Evolutionary conservation across 2,329 filamentous ascomycete species (phyloP).

Genomic region (Tolypocladium ovalisporum): DNA sequence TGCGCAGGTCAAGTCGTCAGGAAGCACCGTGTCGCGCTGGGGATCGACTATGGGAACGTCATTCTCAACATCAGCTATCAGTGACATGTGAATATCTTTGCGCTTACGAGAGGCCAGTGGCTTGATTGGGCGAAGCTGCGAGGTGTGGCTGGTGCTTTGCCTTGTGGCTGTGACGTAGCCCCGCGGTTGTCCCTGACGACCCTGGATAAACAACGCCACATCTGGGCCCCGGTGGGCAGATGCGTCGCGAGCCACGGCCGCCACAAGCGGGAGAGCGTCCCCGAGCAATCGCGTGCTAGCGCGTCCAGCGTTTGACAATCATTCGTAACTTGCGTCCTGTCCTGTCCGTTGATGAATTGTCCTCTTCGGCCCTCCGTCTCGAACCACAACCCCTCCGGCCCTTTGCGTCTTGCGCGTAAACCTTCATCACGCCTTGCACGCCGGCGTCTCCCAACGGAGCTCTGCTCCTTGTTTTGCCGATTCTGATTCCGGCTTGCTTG

Average conservation of each 20-base stretch:
- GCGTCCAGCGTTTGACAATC: neutral
- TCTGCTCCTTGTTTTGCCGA: constrained; percentile 24
- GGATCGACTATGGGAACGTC: neutral
- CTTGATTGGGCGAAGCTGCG: neutral
- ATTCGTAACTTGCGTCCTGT: neutral
- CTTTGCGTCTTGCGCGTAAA: neutral
- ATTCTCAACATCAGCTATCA: neutral
- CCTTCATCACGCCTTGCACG: constrained; percentile 15
- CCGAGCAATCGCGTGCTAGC: neutral
- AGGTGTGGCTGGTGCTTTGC: neutral
- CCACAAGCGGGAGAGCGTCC: neutral
- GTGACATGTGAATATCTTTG: neutral
- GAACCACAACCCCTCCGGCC: neutral
- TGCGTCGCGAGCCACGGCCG: neutral
- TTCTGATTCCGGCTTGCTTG: constrained; percentile 13
- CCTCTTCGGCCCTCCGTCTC: neutral
- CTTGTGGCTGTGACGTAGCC: neutral
- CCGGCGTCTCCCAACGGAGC: constrained; percentile 17
- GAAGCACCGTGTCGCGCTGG: neutral
- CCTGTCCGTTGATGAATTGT: no score
- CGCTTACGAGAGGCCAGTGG: neutral
- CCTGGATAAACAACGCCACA: constrained; percentile 4
- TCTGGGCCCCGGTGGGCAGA: neutral
- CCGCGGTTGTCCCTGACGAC: constrained; percentile 4
- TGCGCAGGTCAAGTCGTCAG: neutral